Evolutionary conservation across 106 monocot species (phyloP).

Genomic region (Phalaenopsis equestris): DNA sequence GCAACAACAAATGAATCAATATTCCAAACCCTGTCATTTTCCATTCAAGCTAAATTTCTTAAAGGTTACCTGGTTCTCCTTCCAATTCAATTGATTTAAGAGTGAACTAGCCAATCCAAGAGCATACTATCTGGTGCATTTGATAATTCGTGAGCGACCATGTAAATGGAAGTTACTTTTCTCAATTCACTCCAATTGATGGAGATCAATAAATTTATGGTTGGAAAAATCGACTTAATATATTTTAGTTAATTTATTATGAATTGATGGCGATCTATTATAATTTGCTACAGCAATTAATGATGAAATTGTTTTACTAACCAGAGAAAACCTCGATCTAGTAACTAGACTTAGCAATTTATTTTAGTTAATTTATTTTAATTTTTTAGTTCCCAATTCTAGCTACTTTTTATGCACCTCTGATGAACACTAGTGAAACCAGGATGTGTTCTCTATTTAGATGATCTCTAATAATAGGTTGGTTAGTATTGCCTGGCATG

Average conservation of each 20-base stretch:
- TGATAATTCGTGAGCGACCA: not conserved
- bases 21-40: not conserved
- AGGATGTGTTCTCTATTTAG: not conserved
- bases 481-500: not conserved
- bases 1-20: not conserved
- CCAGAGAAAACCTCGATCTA: not conserved
- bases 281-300: not conserved
- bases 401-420: not conserved
- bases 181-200: not conserved
- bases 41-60: not conserved
- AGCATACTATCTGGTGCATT: not conserved
- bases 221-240: not conserved
- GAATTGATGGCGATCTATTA: not conserved
- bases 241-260: not conserved
- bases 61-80: not conserved
- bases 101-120: not conserved
- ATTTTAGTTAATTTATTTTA: not conserved
- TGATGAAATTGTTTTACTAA: not conserved
- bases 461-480: not conserved
- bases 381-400: not conserved
- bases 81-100: not conserved
- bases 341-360: not conserved
- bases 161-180: not conserved
- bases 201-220: not conserved
- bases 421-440: not conserved